Conservation (phyloP, 108 stramenopile species). For the Nitzschia sp. region DNA sequence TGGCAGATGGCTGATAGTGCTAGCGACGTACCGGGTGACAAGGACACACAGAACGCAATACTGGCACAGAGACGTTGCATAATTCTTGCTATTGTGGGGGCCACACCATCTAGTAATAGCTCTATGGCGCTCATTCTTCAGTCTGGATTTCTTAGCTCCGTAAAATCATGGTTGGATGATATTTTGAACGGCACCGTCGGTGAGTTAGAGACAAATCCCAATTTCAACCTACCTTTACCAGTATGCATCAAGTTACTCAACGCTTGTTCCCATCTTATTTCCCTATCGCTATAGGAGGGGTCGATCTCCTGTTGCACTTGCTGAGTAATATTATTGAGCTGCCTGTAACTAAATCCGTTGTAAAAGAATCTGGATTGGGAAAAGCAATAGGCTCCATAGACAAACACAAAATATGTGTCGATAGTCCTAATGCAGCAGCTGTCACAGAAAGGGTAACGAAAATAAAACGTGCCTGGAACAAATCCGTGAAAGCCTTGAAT, state of each 20-base stretch:
- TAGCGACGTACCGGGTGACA: constrained; percentile 10
- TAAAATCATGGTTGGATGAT: constrained; percentile 83
- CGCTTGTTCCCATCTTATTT: no score
- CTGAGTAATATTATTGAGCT: constrained; percentile 64
- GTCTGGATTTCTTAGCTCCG: constrained; percentile 56
- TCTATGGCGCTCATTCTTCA: constrained; percentile 50
- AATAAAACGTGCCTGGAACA: constrained; percentile 77
- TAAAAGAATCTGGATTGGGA: constrained; percentile 73
- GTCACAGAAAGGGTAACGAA: constrained; percentile 61
- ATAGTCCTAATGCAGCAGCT: constrained; percentile 67
- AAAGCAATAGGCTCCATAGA: constrained; percentile 78
- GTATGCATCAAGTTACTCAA: background rate
- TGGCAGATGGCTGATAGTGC: constrained; percentile 41
- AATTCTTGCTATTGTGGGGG: constrained; percentile 57
- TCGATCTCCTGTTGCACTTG: constrained; percentile 81
- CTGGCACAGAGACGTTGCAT: constrained; percentile 64
- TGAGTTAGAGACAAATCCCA: no score
- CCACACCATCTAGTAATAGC: constrained; percentile 47
- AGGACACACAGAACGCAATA: constrained; percentile 28
- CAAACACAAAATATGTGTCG: constrained; percentile 72
- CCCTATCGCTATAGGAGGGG: constrained; percentile 43
- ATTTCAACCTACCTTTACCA: no score
- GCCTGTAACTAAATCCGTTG: constrained; percentile 81
- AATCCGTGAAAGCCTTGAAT: constrained; percentile 74
- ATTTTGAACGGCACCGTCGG: constrained; percentile 63